Conservation (phyloP, 2,329 filamentous ascomycete species). For the Curvularia spicifera region DNA sequence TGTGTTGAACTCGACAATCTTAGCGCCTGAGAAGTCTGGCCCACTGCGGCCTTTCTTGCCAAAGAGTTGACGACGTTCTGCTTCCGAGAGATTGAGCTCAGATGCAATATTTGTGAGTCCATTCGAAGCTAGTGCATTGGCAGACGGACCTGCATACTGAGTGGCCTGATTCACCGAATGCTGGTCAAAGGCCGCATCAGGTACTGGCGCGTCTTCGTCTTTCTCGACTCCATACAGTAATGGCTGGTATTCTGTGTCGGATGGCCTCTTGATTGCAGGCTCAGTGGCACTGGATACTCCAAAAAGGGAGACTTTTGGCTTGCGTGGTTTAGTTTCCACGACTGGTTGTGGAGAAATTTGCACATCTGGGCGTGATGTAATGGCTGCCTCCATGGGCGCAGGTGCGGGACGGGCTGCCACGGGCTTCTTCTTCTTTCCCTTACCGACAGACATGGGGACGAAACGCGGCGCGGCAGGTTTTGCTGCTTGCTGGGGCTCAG, state of each 20-base stretch:
- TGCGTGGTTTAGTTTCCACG: constrained; percentile 44
- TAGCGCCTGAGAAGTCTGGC: constrained; percentile 60
- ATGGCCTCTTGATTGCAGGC: constrained; percentile 23
- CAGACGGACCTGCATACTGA: constrained; percentile 18
- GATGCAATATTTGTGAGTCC: constrained; percentile 74
- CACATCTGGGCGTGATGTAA: neutral
- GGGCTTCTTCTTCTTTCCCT: constrained; percentile 63
- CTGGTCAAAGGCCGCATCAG: constrained; percentile 23
- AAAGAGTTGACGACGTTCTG: constrained; percentile 82
- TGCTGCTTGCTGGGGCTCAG: constrained; percentile 62
- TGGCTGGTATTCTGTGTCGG: constrained; percentile 47
- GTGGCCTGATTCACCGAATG: constrained; percentile 9
- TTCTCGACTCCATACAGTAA: constrained; percentile 43
- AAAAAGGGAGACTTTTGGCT: constrained; percentile 73
- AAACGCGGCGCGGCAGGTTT: constrained; percentile 83
- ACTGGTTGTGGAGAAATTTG: constrained; percentile 18
- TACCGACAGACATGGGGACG: constrained; percentile 82
- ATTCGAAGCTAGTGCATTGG: constrained; percentile 47
- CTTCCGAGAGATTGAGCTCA: constrained; percentile 78
- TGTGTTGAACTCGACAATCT: constrained; percentile 85
- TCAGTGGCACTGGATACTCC: constrained; percentile 61
- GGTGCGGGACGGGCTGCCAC: constrained; percentile 18
- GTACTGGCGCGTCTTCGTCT: constrained; percentile 21
- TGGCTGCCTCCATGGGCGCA: constrained; percentile 6
- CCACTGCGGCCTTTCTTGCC: constrained; percentile 66